Conservation (phyloP, 805 yeast genomes). For the Nakazawaea laoshanensis region DNA sequence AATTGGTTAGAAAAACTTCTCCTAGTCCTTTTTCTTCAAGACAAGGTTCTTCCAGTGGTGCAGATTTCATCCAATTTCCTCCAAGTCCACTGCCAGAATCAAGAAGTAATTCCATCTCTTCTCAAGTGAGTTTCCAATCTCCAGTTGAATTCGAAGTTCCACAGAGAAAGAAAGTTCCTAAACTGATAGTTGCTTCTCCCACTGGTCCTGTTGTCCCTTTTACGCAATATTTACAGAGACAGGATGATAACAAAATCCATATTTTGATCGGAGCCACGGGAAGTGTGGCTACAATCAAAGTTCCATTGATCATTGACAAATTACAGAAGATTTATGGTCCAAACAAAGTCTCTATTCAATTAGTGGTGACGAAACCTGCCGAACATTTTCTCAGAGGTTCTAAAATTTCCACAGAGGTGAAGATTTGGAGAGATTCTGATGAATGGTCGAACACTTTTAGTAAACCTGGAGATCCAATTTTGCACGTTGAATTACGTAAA, state of each 20-base stretch:
- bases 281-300: conserved; percentile 91
- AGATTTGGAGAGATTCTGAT: conserved; percentile 88
- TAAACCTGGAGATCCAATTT: conserved; percentile 90
- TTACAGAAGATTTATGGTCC: conserved; percentile 72
- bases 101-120: conserved; percentile 10
- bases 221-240: conserved; percentile 57
- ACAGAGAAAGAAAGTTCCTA: conserved; percentile 27
- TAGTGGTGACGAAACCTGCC: conserved; percentile 79
- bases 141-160: conserved; percentile 11
- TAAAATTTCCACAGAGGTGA: conserved; percentile 57
- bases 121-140: conserved; percentile 7
- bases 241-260: conserved; percentile 83
- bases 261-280: conserved; percentile 91
- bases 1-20: conserved; percentile 1
- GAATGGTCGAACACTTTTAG: conserved; percentile 61
- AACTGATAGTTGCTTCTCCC: conserved; percentile 48
- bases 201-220: conserved; percentile 66
- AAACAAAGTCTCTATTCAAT: conserved; percentile 69
- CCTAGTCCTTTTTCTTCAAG: conserved; percentile 12
- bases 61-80: conserved; percentile 12
- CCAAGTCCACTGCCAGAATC: conserved; percentile 2
- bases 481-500: conserved; percentile 88
- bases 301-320: conserved; percentile 83
- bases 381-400: conserved; percentile 62
- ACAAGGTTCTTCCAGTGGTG: conserved; percentile 11